Base-by-base conservation (phyloP, 352 stramenopile species). In the Elongisporangium undulatum region DNA sequence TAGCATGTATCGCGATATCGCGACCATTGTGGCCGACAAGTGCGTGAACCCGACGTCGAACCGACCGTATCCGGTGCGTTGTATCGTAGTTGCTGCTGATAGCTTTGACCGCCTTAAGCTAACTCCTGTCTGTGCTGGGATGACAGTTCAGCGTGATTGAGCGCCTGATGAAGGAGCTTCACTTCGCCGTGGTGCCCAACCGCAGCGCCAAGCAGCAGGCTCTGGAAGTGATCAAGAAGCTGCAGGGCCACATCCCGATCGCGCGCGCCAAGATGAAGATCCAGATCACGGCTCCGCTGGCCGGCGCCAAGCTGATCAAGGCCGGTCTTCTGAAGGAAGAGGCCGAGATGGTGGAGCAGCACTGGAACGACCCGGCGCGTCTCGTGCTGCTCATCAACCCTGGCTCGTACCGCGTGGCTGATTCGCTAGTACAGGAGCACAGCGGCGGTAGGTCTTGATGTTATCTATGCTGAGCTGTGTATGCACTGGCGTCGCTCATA, bases 201-300 rank as follows among this genome's bases (percentile, higher is more conserved):
- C 88, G 94, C 38, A 94, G 86, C 59, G 85, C 97, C 22, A 99
- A 99, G 82, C 90, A 98, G 66, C 96, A 98, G 75, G 94, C 93
- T 61, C 79, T 99, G 34, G 96, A 99, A 71, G 90, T 98, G 50
- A 98, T 99, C 62, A 97, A 96, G 69, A 88, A 92, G 58, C 78
- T 99, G 21, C 73, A 88, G 17, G 70, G 82, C 24, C 82, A 97
- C 51, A 95, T 99, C 65, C 90, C 95, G 17, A 96, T 99, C 63
- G 89, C 96, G 55, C 82, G 97, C 49, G 97, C 97, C 20, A 98
- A 98, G 69, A 99, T 99, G 97, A 92, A 97, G 71, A 84, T 98
- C 49, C 80, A 89, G 62, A 77, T 96, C 21, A 81, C 90, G 17
- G 77, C 85, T 0, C 74, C 89, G 2, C 45, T 66, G 3, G 66